phyloP scores from a whole-genome alignment of 768 basidiomycete genomes.

The Boletales sp. region DNA sequence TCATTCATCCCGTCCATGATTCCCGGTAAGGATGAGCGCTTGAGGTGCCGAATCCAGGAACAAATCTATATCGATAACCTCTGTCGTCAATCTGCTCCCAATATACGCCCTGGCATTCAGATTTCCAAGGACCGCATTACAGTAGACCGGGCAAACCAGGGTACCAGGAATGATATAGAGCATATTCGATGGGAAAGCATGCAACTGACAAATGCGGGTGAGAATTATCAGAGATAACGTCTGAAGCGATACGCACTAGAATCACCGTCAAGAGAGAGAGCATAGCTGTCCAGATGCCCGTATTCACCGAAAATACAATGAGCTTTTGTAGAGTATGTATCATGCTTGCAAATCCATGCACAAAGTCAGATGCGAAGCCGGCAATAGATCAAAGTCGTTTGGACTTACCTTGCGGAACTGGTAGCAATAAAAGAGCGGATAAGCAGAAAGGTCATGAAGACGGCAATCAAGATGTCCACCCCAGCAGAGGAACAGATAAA shows the following conservation, averaged over 20 bases:
- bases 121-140: too few relatives aligned
- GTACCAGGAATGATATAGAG: too few relatives aligned
- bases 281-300: conserved; percentile 50
- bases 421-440: neutral
- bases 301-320: too few relatives aligned
- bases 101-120: too few relatives aligned
- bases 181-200: neutral
- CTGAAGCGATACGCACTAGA: conserved; percentile 38
- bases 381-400: neutral
- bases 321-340: conserved; percentile 6
- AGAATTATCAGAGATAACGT: neutral
- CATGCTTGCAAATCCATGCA: conserved; percentile 1
- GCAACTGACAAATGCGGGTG: neutral
- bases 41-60: too few relatives aligned
- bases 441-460: neutral
- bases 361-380: neutral
- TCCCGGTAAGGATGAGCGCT: too few relatives aligned
- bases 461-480: neutral
- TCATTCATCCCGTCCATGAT: too few relatives aligned
- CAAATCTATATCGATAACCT: too few relatives aligned
- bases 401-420: neutral
- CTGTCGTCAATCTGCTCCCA: too few relatives aligned
- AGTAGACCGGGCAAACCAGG: too few relatives aligned
- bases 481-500: neutral
- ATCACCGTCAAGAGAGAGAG: conserved; percentile 39